Base-by-base conservation (phyloP, 2,329 filamentous ascomycete genomes). In the Fusarium protoensiforme region DNA sequence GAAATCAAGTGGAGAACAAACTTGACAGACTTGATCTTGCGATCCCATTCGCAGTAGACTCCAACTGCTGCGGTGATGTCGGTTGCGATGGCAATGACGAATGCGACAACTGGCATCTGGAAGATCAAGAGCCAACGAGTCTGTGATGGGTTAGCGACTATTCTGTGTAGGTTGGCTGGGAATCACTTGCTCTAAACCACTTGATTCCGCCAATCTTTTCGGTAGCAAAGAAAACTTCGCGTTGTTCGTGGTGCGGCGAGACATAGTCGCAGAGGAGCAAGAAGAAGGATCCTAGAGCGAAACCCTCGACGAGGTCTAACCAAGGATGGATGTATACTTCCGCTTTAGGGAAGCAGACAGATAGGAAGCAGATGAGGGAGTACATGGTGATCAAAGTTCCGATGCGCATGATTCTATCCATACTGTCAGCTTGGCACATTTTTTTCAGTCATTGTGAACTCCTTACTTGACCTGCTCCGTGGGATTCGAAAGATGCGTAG, bases 61-160 rank as follows among this genome's bases (percentile, higher is more conserved):
- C 68, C 75, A 10, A 61, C 69, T 0, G 64, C 75, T 2, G 72
- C 41, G 0, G 75, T 77, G 2, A 75, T 54, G 27, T 71, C 65
- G 3, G 75, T 76, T 13, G 65, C 65, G 6, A 76, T 22, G 1
- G 75, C 43, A 0, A 67, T 61, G 1, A 51, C 6, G 4, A 73
- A 33, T 1, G 75, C 58, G 6, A 77, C 46, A 1, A 75, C 22
- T 2, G 75, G 75, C 59, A 75, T 76, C 18, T 77, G 75, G 9
- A 77, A 77, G 24, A 77, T 74, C 71, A 77, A 63, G 4, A 71
- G 16, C 75, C 75, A 76, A 2, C 75, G 73, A 3, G 68, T 74
- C 73, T 75, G 13, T 10, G 5, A 5, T 36, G 13, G 3, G 64
- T 70, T 31, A 65, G 64, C 16, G 18, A 14, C 8, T 16, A 1